Base-by-base conservation (phyloP, 2,329 filamentous ascomycete species). In the Cordyceps pruinosa region DNA sequence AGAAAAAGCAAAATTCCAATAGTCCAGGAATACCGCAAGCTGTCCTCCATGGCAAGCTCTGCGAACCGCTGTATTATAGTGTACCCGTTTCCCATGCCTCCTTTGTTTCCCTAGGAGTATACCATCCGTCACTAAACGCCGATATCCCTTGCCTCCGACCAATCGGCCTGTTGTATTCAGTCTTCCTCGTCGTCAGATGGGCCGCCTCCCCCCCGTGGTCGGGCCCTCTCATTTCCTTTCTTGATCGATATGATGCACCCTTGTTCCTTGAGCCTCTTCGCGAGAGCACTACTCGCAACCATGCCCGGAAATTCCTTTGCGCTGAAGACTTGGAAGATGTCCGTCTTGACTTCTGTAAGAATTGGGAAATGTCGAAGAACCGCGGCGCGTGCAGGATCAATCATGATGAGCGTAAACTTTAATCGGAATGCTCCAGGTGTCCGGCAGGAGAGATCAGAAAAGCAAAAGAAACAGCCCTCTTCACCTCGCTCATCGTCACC, bases 271-370 rank as follows among this genome's bases (percentile, higher is more conserved):
- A 94, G 74, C 32, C 81, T 78, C 68, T 88, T 88, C 1, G 89
- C 89, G 37, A 94, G 72, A 19, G 80, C 76, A 26, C 87, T 91
- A 68, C 87, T 91, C 1, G 88, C 85, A 58, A 85, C 79, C 89
- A 94, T 94, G 6, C 89, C 89, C 0, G 88, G 88, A 59, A 94
- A 94, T 66, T 93, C 89, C 68, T 93, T 94, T 44, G 89, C 89
- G 44, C 87, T 91, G 69, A 87, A 92, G 8, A 92, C 89, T 13
- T 82, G 84, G 66, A 94, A 92, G n/a, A 85, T 74, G 17, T 89
- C 83, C 66, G 84, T 90, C 72, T 85, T 79, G 17, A 73, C 74
- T 21, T 75, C 74, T 9, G 75, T 76, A n/a, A 75, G 70, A 17
- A 83, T 76, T 23, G 78, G 80, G 15, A 76, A 80, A 53, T 72